These are phyloP conservation scores for Paracoccidioides lutzii DNA, from an alignment of 2,329 filamentous ascomycete genomes.

Conservation along the genomic window DNA sequence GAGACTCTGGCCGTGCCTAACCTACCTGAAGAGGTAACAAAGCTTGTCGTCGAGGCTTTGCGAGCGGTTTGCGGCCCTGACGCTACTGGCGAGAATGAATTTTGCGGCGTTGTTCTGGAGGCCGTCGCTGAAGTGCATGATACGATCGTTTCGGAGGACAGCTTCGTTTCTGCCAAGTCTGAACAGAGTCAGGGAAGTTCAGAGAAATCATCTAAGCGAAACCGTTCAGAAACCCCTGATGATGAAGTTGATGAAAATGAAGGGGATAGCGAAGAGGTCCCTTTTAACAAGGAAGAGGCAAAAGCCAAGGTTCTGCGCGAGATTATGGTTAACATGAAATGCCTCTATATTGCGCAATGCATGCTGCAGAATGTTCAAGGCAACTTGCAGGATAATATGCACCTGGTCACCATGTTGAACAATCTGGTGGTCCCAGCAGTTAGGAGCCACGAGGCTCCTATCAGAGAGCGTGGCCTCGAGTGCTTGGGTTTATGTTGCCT, in stretches of 20 bases:
- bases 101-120: conserved; percentile 55
- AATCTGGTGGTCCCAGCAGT: conserved; percentile 93
- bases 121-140: conserved; percentile 95
- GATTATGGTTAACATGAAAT: conserved; percentile 97
- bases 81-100: conserved; percentile 38
- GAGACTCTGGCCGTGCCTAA: conserved; percentile 76
- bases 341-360: conserved; percentile 90
- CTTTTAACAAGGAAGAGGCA: conserved; percentile 41
- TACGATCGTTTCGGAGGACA: conserved; percentile 66
- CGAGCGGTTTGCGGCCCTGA: conserved; percentile 62
- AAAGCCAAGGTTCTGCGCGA: conserved; percentile 64
- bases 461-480: conserved; percentile 77
- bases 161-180: conserved; percentile 86
- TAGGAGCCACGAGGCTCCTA: conserved; percentile 79
- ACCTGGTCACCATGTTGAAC: conserved; percentile 95
- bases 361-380: conserved; percentile 90
- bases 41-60: conserved; percentile 69
- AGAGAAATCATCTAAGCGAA: conserved; percentile 29
- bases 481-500: conserved; percentile 86
- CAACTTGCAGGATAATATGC: conserved; percentile 74
- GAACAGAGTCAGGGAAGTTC: conserved; percentile 60
- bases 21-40: conserved; percentile 83
- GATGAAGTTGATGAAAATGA: conserved; percentile 52
- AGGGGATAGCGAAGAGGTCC: conserved; percentile 33
- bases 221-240: conserved; percentile 30